phyloP scores from a whole-genome alignment of 2,329 filamentous ascomycete genomes.

The Sarocladium brachiariae region DNA sequence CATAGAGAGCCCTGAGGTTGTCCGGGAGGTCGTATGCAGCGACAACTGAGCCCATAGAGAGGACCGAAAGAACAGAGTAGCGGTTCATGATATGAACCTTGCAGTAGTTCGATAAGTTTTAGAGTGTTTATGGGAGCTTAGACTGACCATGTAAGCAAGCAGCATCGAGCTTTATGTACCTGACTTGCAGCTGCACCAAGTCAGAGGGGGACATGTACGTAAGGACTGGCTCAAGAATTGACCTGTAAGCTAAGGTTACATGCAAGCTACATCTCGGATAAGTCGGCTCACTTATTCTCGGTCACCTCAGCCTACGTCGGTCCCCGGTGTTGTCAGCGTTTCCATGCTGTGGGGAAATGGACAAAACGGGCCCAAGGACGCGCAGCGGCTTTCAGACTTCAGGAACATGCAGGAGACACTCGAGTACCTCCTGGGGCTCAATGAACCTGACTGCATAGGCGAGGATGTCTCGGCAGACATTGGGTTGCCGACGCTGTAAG shows the following conservation, averaged over 20 bases:
- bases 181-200: not conserved
- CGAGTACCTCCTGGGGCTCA: constrained; percentile 13
- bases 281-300: not conserved
- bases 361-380: constrained; percentile 12
- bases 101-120: not conserved
- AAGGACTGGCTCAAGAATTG: not conserved
- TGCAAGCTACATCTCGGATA: constrained; percentile 13
- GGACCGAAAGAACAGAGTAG: not conserved
- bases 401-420: constrained; percentile 10
- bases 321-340: constrained; percentile 12
- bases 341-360: constrained; percentile 16
- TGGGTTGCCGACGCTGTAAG: constrained; percentile 27
- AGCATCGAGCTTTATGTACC: not conserved
- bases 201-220: not conserved
- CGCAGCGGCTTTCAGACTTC: constrained; percentile 12
- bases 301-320: constrained; percentile 12
- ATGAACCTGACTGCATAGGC: constrained; percentile 14
- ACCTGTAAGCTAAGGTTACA: not conserved
- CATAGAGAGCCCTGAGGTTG: constrained; percentile 3
- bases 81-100: not conserved
- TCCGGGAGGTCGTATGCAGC: constrained; percentile 6
- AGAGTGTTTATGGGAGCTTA: not conserved
- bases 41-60: not conserved
- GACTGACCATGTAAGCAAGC: not conserved
- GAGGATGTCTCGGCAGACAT: constrained; percentile 14